Evolutionary conservation across 805 yeast genomes (phyloP), one percentile per base, ranked within the genome.

Genomic region (Cyberlindnera americana): DNA sequence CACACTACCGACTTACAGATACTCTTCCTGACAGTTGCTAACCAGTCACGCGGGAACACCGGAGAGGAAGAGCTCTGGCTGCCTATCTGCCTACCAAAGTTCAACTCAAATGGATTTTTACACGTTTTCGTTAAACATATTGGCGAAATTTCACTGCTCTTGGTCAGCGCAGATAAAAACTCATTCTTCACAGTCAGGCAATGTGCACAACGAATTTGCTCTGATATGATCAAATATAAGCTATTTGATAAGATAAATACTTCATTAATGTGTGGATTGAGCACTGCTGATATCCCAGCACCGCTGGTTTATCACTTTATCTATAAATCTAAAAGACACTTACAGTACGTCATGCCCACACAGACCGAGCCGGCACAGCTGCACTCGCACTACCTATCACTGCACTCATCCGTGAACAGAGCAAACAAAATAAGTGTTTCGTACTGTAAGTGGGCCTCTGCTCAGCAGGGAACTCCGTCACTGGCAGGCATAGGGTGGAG

Each of bases 51-150:
- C 21, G 49, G 48, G 14, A 43, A 49, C 22, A 33, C 61, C 9
- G 60, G 58, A 14, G 65, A 69, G 41, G 84, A 84, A 49, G 96
- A 90, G 54, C 76, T 88, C 42, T 93, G 98, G 98, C 75, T 86
- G 11, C 99, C 99, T 0, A 70, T 91, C 1, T 91, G 99, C 60
- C 70, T 91, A 58, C 96, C 98, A 1, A 78, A 84, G 50, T 91
- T 91, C 66, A 91, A 93, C 56, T 66, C 87, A 2, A 79, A 80
- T 47, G 99, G 99, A 9, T 93, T 90, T 53, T 62, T 91, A 6
- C 85, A 93, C 55, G 79, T 88, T 11, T 87, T 83, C 53, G 83
- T 89, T 31, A 80, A 78, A 42, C 78, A 79, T 48, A 56, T 81
- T 33, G 71, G 70, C 35, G 47, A 65, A 25, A 50, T 73, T 3